Evolutionary conservation across 2,329 filamentous ascomycete genomes (phyloP).

Genomic region (Dichotomopilus funicola): DNA sequence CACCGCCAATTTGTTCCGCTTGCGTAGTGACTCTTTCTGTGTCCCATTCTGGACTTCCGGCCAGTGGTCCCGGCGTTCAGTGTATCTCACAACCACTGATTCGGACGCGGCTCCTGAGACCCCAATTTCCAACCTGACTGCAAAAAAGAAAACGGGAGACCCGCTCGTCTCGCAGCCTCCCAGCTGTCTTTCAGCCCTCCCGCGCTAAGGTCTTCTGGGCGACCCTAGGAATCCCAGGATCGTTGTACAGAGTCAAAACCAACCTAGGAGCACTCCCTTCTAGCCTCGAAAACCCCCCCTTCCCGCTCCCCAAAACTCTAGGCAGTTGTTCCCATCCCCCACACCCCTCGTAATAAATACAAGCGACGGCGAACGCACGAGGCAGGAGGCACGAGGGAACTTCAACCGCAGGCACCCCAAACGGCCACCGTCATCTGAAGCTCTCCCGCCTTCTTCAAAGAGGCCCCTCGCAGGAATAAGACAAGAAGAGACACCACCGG

Average conservation of each 20-base stretch:
- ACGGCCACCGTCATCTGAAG: neutral
- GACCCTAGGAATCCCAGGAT: conserved; percentile 11
- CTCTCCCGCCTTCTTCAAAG: neutral
- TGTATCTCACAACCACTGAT: conserved; percentile 3
- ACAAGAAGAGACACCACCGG: conserved; percentile 2
- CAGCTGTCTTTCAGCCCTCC: conserved; percentile 24
- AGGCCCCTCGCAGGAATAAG: neutral
- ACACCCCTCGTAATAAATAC: too few relatives aligned
- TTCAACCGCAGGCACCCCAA: conserved; percentile 6
- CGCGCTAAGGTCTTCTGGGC: conserved; percentile 21
- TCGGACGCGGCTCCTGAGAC: conserved; percentile 5
- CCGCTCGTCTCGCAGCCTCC: conserved; percentile 16
- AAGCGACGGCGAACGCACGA: conserved; percentile 8
- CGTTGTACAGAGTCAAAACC: conserved; percentile 6
- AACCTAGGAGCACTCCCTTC: conserved; percentile 1
- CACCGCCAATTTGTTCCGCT: conserved; percentile 4
- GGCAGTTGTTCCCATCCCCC: too few relatives aligned
- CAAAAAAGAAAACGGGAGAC: conserved; percentile 13
- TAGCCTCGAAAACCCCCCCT: neutral
- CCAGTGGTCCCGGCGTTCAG: conserved; percentile 1
- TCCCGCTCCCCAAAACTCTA: neutral
- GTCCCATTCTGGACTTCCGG: neutral
- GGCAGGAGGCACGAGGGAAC: conserved; percentile 17
- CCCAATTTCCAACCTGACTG: conserved; percentile 13
- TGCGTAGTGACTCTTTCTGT: neutral